These are phyloP conservation scores for Fusarium begoniae DNA, from an alignment of 2,329 filamentous ascomycete species.

Conservation along the genomic window DNA sequence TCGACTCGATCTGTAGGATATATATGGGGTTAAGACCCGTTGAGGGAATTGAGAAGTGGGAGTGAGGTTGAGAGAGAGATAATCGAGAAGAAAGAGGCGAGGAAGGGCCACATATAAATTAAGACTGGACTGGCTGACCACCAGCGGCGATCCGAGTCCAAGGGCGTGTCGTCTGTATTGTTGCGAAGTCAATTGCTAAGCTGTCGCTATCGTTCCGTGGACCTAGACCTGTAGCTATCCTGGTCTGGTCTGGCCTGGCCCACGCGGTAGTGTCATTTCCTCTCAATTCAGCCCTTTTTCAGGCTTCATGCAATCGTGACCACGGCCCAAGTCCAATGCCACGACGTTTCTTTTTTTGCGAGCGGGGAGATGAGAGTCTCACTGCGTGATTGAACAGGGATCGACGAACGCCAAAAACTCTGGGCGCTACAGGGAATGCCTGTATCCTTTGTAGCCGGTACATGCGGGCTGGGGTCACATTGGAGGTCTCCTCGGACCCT, in stretches of 20 bases:
- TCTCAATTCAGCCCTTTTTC: constrained; percentile 16
- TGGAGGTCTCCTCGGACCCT: constrained; percentile 17
- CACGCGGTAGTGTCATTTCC: neutral
- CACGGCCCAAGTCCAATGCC: neutral
- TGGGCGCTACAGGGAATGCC: neutral
- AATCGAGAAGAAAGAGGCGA: constrained; percentile 20
- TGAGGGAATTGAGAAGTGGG: constrained; percentile 9
- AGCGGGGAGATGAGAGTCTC: constrained; percentile 10
- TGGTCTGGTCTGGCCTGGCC: constrained; percentile 16
- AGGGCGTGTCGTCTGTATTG: constrained; percentile 3
- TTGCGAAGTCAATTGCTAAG: constrained; percentile 1
- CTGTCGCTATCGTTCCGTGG: neutral
- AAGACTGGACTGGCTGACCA: constrained; percentile 18
- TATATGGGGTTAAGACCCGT: constrained; percentile 13
- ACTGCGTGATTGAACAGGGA: constrained; percentile 12
- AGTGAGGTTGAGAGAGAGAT: constrained; percentile 5
- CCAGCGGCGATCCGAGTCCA: constrained; percentile 26
- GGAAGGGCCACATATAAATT: constrained; percentile 40
- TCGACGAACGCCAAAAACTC: constrained; percentile 30
- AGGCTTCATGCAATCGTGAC: neutral
- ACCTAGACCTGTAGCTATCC: neutral
- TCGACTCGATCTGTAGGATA: constrained; percentile 23
- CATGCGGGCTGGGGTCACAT: neutral
- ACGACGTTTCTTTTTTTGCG: neutral
- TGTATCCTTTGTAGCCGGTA: neutral